A percentile compares a stretch with the other conserved stretches of the same genome.
These are phyloP conservation scores for Adiantum capillusveneris DNA, from an alignment of 75 land plant species.

Conservation along the genomic window DNA sequence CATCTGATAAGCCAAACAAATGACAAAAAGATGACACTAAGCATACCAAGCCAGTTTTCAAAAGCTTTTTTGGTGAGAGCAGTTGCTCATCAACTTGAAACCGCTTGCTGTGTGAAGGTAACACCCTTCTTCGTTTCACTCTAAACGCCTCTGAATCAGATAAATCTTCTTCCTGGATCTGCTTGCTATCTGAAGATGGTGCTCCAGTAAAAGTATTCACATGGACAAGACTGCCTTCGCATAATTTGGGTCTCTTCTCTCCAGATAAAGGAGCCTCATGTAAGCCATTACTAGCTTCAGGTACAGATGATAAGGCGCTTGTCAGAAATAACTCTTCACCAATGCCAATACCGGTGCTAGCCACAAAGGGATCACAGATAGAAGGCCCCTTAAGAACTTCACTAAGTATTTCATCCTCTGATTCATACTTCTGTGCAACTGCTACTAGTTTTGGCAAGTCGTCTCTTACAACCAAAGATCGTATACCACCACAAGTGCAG, in stretches of 20 bases:
- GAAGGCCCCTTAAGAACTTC: conserved; percentile 16
- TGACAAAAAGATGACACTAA: background rate
- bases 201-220: background rate
- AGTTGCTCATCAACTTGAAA: conserved; percentile 8
- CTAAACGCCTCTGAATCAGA: conserved; percentile 58
- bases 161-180: conserved; percentile 30
- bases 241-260: too few relatives aligned
- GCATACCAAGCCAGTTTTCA: background rate
- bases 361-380: conserved; percentile 15
- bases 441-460: conserved; percentile 54
- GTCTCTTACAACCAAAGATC: conserved; percentile 39
- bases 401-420: conserved; percentile 35
- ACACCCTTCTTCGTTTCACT: conserved; percentile 50
- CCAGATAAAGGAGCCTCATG: too few relatives aligned
- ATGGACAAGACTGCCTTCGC: background rate
- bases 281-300: too few relatives aligned
- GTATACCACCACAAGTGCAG: conserved; percentile 43
- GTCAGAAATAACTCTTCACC: too few relatives aligned
- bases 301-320: too few relatives aligned
- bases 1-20: too few relatives aligned
- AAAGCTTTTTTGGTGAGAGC: background rate
- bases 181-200: conserved; percentile 4
- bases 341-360: too few relatives aligned
- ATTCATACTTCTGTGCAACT: conserved; percentile 54
- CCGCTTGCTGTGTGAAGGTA: background rate